A percentile compares a stretch with the other conserved stretches of the same genome.
phyloP scores from a whole-genome alignment of 2,329 filamentous ascomycete species.

The Tricladium varicosporioides region DNA sequence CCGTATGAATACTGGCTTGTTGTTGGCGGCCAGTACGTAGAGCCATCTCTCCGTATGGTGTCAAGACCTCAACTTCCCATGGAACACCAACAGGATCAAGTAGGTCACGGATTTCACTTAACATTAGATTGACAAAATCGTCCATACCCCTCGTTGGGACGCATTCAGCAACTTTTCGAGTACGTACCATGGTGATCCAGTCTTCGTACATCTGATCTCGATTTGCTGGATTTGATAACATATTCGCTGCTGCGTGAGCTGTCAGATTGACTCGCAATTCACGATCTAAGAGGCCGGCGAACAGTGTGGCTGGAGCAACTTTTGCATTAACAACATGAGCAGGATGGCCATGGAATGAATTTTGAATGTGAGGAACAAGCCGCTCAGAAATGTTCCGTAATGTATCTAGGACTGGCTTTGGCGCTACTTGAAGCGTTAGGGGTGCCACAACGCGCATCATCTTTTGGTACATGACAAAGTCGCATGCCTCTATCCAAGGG shows the following conservation, averaged over 20 bases:
- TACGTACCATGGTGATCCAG: constrained; percentile 68
- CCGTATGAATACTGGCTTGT: constrained; percentile 37
- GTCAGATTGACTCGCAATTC: constrained; percentile 89
- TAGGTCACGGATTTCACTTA: constrained; percentile 67
- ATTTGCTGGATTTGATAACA: constrained; percentile 85
- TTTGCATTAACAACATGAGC: constrained; percentile 84
- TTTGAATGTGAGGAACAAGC: constrained; percentile 77
- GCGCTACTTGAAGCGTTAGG: constrained; percentile 88
- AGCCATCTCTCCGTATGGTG: constrained; percentile 57
- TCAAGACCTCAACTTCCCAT: constrained; percentile 62
- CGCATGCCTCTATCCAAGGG: constrained; percentile 92
- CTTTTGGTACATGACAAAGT: constrained; percentile 93
- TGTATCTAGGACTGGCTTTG: constrained; percentile 81
- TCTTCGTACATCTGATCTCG: constrained; percentile 95
- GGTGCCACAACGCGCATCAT: constrained; percentile 91
- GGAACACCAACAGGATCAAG: constrained; percentile 66
- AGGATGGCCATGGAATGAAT: constrained; percentile 83
- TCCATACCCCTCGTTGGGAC: constrained; percentile 64
- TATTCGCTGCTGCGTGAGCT: constrained; percentile 89
- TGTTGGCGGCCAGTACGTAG: constrained; percentile 45
- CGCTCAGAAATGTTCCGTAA: constrained; percentile 82
- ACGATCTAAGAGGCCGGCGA: constrained; percentile 81
- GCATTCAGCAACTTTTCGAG: constrained; percentile 62
- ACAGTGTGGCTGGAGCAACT: constrained; percentile 82
- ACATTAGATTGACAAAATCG: constrained; percentile 59